Conservation (phyloP, 2,329 filamentous ascomycete genomes). For the Phialophora macrospora region DNA sequence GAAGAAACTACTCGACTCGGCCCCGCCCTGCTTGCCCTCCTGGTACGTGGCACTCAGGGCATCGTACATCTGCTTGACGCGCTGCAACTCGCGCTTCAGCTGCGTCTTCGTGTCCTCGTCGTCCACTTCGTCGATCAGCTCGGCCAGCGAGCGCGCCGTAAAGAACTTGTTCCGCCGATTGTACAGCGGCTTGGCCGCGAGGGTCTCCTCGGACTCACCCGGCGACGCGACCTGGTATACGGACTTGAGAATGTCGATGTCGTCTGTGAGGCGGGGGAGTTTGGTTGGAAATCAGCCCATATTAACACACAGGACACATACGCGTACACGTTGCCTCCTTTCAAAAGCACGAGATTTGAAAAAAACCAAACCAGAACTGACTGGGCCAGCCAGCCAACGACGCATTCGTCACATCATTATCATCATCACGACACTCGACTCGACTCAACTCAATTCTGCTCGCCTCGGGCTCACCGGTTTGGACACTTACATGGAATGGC, state of each 20-base stretch:
- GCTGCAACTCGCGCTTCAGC: conserved; percentile 51
- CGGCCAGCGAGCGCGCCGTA: conserved; percentile 31
- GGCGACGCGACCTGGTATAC: conserved; percentile 58
- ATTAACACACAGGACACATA: too few species aligned
- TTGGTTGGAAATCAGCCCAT: not conserved
- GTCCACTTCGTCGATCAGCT: conserved; percentile 42
- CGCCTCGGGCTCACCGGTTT: not conserved
- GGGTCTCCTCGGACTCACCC: conserved; percentile 43
- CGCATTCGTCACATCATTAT: too few species aligned
- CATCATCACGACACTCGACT: too few species aligned
- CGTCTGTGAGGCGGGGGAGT: conserved; percentile 43
- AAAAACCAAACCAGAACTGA: too few species aligned
- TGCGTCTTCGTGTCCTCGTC: conserved; percentile 44
- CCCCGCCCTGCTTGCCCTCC: conserved; percentile 49
- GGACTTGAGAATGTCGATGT: conserved; percentile 62
- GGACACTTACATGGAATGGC: conserved; percentile 54
- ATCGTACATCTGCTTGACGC: conserved; percentile 58
- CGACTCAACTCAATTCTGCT: not conserved
- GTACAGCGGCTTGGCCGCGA: conserved; percentile 54
- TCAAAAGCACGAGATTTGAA: too few species aligned
- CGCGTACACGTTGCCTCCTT: too few species aligned
- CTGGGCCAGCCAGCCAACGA: too few species aligned
- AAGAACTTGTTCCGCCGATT: conserved; percentile 65
- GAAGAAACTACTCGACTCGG: conserved; percentile 33
- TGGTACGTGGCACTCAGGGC: conserved; percentile 57